Percentiles rank a stretch among this genome's conserved stretches.
These are phyloP conservation scores for Fusarium aywerte DNA, from an alignment of 2,329 filamentous ascomycete species.

Conservation along the genomic window DNA sequence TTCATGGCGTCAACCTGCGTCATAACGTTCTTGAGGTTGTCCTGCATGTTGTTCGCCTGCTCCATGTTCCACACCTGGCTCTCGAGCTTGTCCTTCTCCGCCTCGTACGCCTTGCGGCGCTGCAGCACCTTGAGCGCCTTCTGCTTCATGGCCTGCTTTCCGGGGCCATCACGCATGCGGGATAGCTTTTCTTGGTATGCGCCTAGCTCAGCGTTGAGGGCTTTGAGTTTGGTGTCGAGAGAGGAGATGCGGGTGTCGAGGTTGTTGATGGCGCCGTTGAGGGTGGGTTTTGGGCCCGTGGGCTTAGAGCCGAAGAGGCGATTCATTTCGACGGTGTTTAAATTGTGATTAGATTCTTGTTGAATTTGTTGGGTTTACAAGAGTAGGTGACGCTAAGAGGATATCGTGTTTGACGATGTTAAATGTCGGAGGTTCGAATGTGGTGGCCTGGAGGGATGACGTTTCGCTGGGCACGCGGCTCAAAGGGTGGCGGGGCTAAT, in stretches of 20 bases:
- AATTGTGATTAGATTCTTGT: fast-evolving
- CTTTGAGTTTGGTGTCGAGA: constrained; percentile 94
- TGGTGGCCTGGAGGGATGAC: constrained; percentile 44
- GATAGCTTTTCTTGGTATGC: constrained; percentile 87
- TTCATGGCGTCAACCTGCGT: constrained; percentile 98
- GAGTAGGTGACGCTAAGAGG: background rate
- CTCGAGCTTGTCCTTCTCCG: constrained; percentile 92
- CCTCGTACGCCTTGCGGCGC: constrained; percentile 93
- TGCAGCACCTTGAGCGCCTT: constrained; percentile 95
- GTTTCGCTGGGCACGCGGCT: constrained; percentile 40
- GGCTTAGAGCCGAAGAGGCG: constrained; percentile 92
- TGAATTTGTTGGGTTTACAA: background rate
- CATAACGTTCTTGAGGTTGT: constrained; percentile 98
- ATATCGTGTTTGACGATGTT: background rate
- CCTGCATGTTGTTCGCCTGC: constrained; percentile 97
- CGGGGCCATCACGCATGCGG: constrained; percentile 95
- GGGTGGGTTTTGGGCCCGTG: constrained; percentile 88
- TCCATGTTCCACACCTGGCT: constrained; percentile 99
- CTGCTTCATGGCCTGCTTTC: constrained; percentile 90
- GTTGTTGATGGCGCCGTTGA: constrained; percentile 83
- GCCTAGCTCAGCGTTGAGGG: constrained; percentile 88
- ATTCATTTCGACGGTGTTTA: constrained; percentile 74
- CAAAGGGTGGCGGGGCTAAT: constrained; percentile 19
- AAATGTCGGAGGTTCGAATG: constrained; percentile 10
- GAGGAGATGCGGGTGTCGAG: constrained; percentile 85